Conservation (phyloP, 2,329 filamentous ascomycete species). For the Scortechinia acanthostroma region DNA sequence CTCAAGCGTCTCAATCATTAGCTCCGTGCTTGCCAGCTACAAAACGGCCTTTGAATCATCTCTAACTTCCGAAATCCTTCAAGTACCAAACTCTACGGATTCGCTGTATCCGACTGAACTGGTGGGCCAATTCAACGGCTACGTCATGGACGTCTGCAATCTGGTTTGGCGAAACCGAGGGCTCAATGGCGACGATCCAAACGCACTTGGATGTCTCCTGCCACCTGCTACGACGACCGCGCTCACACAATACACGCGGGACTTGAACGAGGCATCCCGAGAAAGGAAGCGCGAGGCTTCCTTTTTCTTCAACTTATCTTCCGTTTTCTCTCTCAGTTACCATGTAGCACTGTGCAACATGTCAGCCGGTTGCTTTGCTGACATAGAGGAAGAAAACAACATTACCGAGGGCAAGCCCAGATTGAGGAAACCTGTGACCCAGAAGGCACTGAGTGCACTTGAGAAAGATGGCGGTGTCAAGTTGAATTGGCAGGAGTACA, state of each 20-base stretch:
- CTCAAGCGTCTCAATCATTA: constrained; percentile 32
- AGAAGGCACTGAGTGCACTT: constrained; percentile 31
- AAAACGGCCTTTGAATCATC: constrained; percentile 40
- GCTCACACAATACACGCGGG: not conserved
- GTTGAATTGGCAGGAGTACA: constrained; percentile 39
- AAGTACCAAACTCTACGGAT: constrained; percentile 13
- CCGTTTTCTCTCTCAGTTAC: constrained; percentile 35
- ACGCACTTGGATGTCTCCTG: constrained; percentile 37
- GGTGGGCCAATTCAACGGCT: constrained; percentile 36
- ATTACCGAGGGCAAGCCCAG: constrained; percentile 12
- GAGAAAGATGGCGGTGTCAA: constrained; percentile 34
- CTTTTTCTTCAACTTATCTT: constrained; percentile 21
- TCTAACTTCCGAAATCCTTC: constrained; percentile 22
- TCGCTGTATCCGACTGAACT: constrained; percentile 24
- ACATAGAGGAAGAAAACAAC: constrained; percentile 27
- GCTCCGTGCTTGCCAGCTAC: constrained; percentile 34
- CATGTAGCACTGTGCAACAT: constrained; percentile 32
- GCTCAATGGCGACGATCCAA: constrained; percentile 31
- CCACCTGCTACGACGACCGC: constrained; percentile 13
- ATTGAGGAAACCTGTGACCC: constrained; percentile 30
- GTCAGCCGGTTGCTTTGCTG: constrained; percentile 34
- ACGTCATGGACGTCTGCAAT: constrained; percentile 45
- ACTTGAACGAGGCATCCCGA: not conserved
- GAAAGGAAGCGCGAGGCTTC: constrained; percentile 9
- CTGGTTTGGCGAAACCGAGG: constrained; percentile 41